Percentiles rank a stretch among this genome's conserved stretches.
phyloP scores from a whole-genome alignment of 148 eudicot species.

The Dysphania ambrosioides region DNA sequence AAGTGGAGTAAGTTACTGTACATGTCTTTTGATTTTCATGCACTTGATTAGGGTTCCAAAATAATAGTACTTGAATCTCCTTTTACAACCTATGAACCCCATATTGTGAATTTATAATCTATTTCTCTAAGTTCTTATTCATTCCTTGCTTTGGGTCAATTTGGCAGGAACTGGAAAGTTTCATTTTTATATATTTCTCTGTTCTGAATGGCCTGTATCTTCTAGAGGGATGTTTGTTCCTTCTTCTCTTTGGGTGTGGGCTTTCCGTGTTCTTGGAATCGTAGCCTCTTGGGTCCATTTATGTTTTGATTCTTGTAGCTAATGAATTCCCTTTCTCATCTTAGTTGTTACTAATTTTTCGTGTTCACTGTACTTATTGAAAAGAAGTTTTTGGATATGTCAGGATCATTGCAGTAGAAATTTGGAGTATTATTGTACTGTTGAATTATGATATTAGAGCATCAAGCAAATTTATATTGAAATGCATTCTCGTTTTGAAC shows the following conservation, averaged over 20 bases:
- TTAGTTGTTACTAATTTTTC: not conserved
- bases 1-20: constrained; percentile 61
- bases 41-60: not conserved
- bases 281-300: not conserved
- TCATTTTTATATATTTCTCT: not conserved
- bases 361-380: not conserved
- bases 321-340: not conserved
- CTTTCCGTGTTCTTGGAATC: too few relatives aligned
- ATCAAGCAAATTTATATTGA: too few relatives aligned
- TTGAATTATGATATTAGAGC: too few relatives aligned
- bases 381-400: not conserved
- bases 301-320: not conserved
- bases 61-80: not conserved
- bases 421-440: not conserved
- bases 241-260: not conserved
- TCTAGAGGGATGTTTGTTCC: not conserved
- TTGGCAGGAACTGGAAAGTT: not conserved
- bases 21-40: not conserved
- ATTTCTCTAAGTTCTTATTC: not conserved
- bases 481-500: constrained; percentile 5
- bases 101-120: not conserved
- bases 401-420: not conserved
- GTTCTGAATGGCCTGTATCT: not conserved
- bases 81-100: not conserved
- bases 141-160: not conserved